These are phyloP conservation scores for Sclerotinia minor DNA, from an alignment of 2,329 filamentous ascomycete genomes.

Conservation along the genomic window DNA sequence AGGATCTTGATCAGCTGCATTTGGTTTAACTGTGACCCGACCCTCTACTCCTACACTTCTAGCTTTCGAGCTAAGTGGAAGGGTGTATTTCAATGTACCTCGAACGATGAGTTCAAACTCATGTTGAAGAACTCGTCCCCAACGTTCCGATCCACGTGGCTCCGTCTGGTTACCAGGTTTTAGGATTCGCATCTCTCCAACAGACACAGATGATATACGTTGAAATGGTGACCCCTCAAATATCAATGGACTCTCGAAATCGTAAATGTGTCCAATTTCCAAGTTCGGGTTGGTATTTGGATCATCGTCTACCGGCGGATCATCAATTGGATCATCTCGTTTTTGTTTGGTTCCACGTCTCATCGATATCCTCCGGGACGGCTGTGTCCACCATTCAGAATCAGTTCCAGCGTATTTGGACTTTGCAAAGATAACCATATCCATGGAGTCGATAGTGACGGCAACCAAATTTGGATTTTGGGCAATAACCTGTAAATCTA, in stretches of 20 bases:
- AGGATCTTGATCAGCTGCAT: slow-evolving; percentile 43
- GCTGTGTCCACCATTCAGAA: slow-evolving; percentile 54
- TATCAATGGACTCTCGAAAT: slow-evolving; percentile 82
- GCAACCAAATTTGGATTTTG: slow-evolving; percentile 92
- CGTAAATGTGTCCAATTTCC: slow-evolving; percentile 83
- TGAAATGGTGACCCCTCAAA: slow-evolving; percentile 91
- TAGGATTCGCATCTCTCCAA: slow-evolving; percentile 78
- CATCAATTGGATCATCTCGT: slow-evolving; percentile 40
- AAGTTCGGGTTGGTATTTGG: slow-evolving; percentile 73
- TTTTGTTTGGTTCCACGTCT: slow-evolving; percentile 39
- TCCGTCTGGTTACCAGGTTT: slow-evolving; percentile 88
- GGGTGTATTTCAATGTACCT: slow-evolving; percentile 81
- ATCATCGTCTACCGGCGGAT: slow-evolving; percentile 56
- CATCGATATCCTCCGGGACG: slow-evolving; percentile 37
- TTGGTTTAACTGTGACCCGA: slow-evolving; percentile 60
- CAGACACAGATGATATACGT: slow-evolving; percentile 67
- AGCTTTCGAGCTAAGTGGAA: slow-evolving; percentile 61
- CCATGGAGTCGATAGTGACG: slow-evolving; percentile 80
- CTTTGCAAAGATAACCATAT: slow-evolving; percentile 92
- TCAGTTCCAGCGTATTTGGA: slow-evolving; percentile 81
- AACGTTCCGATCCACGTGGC: slow-evolving; percentile 76
- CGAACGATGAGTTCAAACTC: slow-evolving; percentile 92
- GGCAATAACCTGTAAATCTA: slow-evolving; percentile 84
- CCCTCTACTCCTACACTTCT: slow-evolving; percentile 62
- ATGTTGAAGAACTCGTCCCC: slow-evolving; percentile 87